Evolutionary conservation across 1,139 yeast species (phyloP), one percentile per base, ranked within the genome.

Genomic region (Candida pseudocylindracea): DNA sequence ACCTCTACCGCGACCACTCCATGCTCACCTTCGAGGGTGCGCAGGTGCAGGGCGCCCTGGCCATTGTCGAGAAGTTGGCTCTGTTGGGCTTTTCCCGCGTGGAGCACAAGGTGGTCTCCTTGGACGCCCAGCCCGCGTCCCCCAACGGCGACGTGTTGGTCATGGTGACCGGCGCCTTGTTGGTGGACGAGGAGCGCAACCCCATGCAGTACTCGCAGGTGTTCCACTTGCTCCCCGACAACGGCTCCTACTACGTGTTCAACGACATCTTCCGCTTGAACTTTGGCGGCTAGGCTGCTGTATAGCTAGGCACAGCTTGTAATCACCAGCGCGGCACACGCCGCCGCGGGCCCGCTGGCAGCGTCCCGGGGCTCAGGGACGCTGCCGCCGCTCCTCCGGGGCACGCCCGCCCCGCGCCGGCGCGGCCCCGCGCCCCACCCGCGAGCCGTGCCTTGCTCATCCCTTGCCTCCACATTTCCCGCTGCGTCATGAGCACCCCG

Each of bases 61-160:
- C 64, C 46, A 88, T 88, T 48, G 83, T 85, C 41, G 96, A 85
- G 59, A 88, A 88, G 55, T 68, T 88, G 44, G 70, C 67, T 30
- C 66, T 81, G 27, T 67, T 88, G 46, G 95, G 95, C 34, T 88
- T 88, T 65, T 75, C 67, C 52, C 81, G 81, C 58, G 95, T 91
- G 38, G 74, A 69, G 33, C 99, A 88, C 63, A 68, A 91, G 58
- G 75, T 88, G 49, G 72, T 92, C 36, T 85, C 98, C 32, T 67
- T 88, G 48, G 98, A 88, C 50, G 98, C 96, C 33, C 99, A 88
- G 60, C 98, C 98, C 32, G 94, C 91, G 30, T 76, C 93, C 38
- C 80, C 93, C 38, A 68, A 62, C 44, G 95, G 95, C 39, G 96
- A 85, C 50, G 93, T 88, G 37, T 65, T 88, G 47, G 96, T 85